These are phyloP conservation scores for Rhododendron henanense DNA, from an alignment of 148 eudicot species.

Conservation along the genomic window DNA sequence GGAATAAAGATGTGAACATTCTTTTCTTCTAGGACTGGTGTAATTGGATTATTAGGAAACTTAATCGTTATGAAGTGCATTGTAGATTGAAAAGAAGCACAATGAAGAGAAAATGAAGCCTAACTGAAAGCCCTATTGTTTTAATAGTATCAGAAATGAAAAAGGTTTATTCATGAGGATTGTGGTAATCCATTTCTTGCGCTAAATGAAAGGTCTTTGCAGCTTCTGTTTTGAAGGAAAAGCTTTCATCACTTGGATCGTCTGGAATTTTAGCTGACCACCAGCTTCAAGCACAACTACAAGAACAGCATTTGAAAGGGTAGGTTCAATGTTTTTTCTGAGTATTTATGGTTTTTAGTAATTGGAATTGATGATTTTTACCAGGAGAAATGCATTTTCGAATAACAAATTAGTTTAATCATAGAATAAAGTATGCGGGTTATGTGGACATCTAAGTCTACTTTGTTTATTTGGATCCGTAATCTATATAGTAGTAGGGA, in stretches of 20 bases:
- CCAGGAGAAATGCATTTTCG: background rate
- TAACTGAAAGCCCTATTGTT: background rate
- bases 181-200: constrained; percentile 4
- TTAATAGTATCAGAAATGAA: background rate
- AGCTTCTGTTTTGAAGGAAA: constrained; percentile 98
- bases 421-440: background rate
- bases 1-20: background rate
- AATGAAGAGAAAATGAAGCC: background rate
- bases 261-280: constrained; percentile 97
- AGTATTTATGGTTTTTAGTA: background rate
- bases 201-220: constrained; percentile 23
- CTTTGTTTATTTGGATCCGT: background rate
- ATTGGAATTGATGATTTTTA: background rate
- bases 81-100: background rate
- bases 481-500: no score
- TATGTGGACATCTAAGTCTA: background rate
- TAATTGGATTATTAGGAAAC: background rate
- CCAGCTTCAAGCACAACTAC: constrained; percentile 93
- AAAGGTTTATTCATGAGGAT: background rate
- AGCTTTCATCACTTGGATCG: constrained; percentile 88
- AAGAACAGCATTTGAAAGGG: constrained; percentile 96
- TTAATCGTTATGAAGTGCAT: background rate
- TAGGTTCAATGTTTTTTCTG: constrained; percentile 29
- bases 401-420: background rate
- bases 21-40: background rate